Evolutionary conservation across 352 stramenopile species (phyloP), one percentile per base, ranked within the genome.

Genomic region (Phytophthora chlamydospora): DNA sequence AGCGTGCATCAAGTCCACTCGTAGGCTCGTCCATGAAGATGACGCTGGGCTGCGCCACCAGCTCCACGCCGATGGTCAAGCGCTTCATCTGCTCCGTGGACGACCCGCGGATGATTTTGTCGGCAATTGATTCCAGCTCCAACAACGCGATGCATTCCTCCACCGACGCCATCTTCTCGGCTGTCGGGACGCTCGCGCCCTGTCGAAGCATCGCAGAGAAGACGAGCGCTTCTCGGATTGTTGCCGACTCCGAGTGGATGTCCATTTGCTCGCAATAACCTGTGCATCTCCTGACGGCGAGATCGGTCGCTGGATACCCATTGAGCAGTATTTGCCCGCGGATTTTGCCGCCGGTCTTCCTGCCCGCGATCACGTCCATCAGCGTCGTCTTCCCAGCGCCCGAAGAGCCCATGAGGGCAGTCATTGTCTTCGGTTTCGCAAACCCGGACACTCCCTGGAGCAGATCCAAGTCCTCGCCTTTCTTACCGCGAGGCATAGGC

Each of bases 151-250:
- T 62, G 21, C 66, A 73, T 19, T 78, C 67, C 5, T 75, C 31
- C 1, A 75, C 70, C 2, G 62, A 70, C 24, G 62, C 71, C 35
- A 69, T 56, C 56, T 79, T 79, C 35, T 74, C 55, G 3, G 50
- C 50, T 3, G 61, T 68, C 3, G 71, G 50, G 10, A 80, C 49
- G 31, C 47, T 71, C 40, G 61, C 58, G 16, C 70, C 69, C 27
- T 77, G 68, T 38, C 90, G 72, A 21, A 98, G 57, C 44, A 85
- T 83, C 3, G 93, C 89, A 36, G 78, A 91, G 58, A 98, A 98
- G 7, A 69, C 53, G 33, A 98, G 85, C 7, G 88, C 83, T 56
- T 98, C 93, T 16, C 89, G 76, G 4, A 93, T 80, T 1, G 91
- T 97, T 1, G 62, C 63, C 1, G 62, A 69, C 24, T 68, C 49